Conservation (phyloP, 495 filamentous ascomycete species). For the Daldinia childiae region DNA sequence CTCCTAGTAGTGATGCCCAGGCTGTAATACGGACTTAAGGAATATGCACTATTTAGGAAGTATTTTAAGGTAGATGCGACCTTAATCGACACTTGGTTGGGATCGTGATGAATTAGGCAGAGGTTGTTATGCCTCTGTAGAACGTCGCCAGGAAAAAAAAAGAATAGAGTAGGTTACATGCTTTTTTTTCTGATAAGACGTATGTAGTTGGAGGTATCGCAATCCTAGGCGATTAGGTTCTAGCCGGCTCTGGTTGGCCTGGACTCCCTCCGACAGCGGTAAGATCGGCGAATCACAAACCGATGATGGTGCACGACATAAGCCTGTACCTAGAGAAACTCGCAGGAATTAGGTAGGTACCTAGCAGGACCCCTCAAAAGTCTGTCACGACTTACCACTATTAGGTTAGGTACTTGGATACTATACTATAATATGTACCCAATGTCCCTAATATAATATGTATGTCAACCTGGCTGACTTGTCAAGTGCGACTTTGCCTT, state of each 20-base stretch:
- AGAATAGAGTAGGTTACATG: constrained; percentile 12
- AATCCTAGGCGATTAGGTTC: constrained; percentile 23
- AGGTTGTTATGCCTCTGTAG: constrained; percentile 8
- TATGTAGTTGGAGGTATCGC: constrained; percentile 23
- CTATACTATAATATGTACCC: not conserved
- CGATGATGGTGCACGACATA: constrained; percentile 33
- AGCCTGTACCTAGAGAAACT: not conserved
- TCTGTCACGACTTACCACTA: not conserved
- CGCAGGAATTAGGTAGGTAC: too few relatives aligned
- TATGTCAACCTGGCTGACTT: constrained; percentile 3
- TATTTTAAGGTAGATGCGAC: constrained; percentile 10
- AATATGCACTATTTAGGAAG: not conserved
- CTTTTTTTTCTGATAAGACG: constrained; percentile 10
- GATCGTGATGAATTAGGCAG: constrained; percentile 14
- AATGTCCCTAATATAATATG: too few relatives aligned
- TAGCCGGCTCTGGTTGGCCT: constrained; percentile 23
- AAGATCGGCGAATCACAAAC: constrained; percentile 40
- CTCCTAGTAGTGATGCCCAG: constrained; percentile 9
- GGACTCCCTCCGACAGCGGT: constrained; percentile 32
- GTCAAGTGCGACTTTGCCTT: constrained; percentile 29
- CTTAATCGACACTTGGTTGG: constrained; percentile 10
- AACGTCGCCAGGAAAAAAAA: constrained; percentile 24
- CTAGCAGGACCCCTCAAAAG: not conserved
- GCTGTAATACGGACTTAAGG: constrained; percentile 15
- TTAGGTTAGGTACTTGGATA: not conserved